Evolutionary conservation across 2,329 filamentous ascomycete species (phyloP).

Genomic region (Ophiobolus disseminans): DNA sequence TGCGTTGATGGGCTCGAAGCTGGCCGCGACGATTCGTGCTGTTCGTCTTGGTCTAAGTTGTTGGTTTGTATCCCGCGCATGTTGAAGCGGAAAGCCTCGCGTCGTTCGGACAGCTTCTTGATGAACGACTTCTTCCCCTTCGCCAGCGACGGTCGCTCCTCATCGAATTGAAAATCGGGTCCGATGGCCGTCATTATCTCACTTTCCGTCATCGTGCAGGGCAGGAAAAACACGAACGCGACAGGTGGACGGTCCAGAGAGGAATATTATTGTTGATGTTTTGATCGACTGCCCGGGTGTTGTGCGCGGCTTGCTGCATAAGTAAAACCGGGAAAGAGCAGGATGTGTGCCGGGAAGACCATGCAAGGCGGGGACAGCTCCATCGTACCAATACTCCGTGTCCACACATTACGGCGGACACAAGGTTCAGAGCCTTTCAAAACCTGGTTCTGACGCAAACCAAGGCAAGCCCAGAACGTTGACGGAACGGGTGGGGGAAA

Average conservation of each 20-base stretch:
- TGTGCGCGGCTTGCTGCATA: conserved; percentile 1
- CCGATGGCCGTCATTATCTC: conserved; percentile 21
- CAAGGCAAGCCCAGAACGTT: not conserved
- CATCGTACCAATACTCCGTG: not conserved
- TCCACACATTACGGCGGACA: not conserved
- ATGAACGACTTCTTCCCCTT: conserved; percentile 23
- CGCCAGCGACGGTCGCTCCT: conserved; percentile 13
- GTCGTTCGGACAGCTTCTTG: conserved; percentile 19
- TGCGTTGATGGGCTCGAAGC: conserved; percentile 7
- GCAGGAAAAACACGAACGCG: not conserved
- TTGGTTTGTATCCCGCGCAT: conserved; percentile 16
- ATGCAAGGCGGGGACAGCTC: conserved; percentile 3
- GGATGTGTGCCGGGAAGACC: not conserved
- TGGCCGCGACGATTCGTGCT: conserved; percentile 3
- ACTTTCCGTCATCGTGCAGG: conserved; percentile 5
- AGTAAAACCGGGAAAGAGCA: not conserved
- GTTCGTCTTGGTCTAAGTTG: not conserved
- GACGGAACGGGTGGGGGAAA: conserved; percentile 5
- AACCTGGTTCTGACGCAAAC: no score
- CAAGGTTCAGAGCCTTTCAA: no score
- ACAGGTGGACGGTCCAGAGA: not conserved
- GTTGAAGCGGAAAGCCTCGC: conserved; percentile 14
- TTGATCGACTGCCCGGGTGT: conserved; percentile 7
- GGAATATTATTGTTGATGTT: conserved; percentile 15
- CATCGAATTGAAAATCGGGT: conserved; percentile 10